Evolutionary conservation across 2,329 filamentous ascomycete genomes (phyloP).

Genomic region (Torrubiellomyces zombiae): DNA sequence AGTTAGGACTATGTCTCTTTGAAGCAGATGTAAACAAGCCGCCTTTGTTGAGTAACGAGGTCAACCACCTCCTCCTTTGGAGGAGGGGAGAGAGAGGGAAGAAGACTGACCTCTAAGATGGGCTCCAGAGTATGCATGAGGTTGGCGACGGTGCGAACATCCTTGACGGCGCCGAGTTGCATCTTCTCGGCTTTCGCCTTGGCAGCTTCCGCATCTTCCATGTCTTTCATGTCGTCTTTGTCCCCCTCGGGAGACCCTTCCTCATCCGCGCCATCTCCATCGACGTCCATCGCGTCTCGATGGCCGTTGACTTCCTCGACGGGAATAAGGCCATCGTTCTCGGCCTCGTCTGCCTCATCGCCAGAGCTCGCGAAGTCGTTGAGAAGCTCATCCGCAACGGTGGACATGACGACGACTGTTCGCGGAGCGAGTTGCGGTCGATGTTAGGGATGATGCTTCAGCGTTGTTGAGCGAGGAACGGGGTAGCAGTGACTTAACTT

Average conservation of each 20-base stretch:
- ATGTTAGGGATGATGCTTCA: too few relatives aligned
- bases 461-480: too few relatives aligned
- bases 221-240: conserved; percentile 30
- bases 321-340: conserved; percentile 30
- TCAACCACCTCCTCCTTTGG: conserved; percentile 8
- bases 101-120: conserved; percentile 69
- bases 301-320: conserved; percentile 21
- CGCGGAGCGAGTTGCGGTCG: too few relatives aligned
- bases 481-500: too few relatives aligned
- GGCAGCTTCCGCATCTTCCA: conserved; percentile 49
- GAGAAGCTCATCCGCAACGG: conserved; percentile 78
- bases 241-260: conserved; percentile 35
- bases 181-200: conserved; percentile 73
- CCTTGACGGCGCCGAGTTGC: conserved; percentile 55
- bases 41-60: conserved; percentile 8
- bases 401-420: conserved; percentile 48
- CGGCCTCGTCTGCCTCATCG: conserved; percentile 53
- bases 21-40: conserved; percentile 45
- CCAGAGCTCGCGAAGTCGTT: conserved; percentile 53
- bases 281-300: conserved; percentile 36
- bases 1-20: conserved; percentile 51
- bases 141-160: conserved; percentile 62
- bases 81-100: conserved; percentile 7
- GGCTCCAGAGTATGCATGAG: conserved; percentile 72
- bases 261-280: conserved; percentile 38